Percentiles rank a stretch among this genome's conserved stretches.
phyloP scores from a whole-genome alignment of 129 eudicot species.

The Mikania micrantha region DNA sequence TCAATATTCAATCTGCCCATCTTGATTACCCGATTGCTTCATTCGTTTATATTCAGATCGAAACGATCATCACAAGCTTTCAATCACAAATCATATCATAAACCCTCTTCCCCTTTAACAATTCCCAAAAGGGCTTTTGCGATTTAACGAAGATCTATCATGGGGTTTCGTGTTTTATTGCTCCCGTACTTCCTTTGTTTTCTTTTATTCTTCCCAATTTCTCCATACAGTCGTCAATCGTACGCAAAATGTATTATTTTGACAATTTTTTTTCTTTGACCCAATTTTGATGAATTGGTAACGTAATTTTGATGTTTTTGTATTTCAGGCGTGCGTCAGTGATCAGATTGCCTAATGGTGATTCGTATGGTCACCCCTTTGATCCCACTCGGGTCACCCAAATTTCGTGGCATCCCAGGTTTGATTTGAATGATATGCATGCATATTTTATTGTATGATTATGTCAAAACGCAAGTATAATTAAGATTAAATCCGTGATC shows the following conservation, averaged over 20 bases:
- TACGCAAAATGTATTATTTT: slow-evolving; percentile 20
- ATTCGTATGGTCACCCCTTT: slow-evolving; percentile 38
- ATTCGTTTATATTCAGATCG: not conserved
- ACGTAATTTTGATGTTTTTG: not conserved
- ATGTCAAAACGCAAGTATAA: not conserved
- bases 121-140: slow-evolving; percentile 17
- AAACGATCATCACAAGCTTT: not conserved
- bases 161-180: slow-evolving; percentile 18
- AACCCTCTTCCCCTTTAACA: slow-evolving; percentile 5
- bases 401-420: slow-evolving; percentile 84
- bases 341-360: slow-evolving; percentile 55
- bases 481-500: not conserved
- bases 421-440: slow-evolving; percentile 1
- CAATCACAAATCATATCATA: not conserved
- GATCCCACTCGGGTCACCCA: slow-evolving; percentile 77
- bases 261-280: not conserved
- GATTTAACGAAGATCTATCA: slow-evolving; percentile 9
- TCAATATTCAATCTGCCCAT: not conserved
- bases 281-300: not conserved
- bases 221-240: slow-evolving; percentile 6
- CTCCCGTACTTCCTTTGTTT: not conserved
- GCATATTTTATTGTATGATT: not conserved
- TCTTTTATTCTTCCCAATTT: slow-evolving; percentile 14
- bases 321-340: slow-evolving; percentile 36
- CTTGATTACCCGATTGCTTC: slow-evolving; percentile 3